These are phyloP conservation scores for Leccinellum rugosiceps DNA, from an alignment of 768 basidiomycete genomes.

Conservation along the genomic window DNA sequence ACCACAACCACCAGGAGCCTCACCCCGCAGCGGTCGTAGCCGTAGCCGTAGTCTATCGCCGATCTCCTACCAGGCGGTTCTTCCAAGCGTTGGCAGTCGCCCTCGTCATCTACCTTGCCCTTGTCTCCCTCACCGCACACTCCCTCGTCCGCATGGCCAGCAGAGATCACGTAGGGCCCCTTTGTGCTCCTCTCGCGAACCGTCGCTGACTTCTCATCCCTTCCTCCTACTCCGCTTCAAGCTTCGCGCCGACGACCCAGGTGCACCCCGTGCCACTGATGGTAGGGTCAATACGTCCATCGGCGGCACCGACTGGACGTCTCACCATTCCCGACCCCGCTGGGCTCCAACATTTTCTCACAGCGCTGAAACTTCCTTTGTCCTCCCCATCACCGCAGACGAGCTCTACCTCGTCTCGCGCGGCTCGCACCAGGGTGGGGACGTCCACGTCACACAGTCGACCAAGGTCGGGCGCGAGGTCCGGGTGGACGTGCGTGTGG, in stretches of 20 bases:
- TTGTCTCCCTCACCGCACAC: background rate
- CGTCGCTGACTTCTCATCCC: background rate
- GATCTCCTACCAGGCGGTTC: background rate
- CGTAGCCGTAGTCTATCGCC: background rate
- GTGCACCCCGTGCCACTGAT: background rate
- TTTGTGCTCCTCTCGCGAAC: background rate
- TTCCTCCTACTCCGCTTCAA: background rate
- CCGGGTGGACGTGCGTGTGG: conserved; percentile 28
- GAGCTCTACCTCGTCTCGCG: conserved; percentile 34
- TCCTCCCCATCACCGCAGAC: conserved; percentile 29
- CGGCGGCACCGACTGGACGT: conserved; percentile 12
- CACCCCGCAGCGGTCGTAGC: background rate
- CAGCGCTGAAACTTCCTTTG: conserved; percentile 24
- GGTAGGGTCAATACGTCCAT: background rate
- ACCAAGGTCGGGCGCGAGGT: conserved; percentile 9
- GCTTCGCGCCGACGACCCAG: background rate
- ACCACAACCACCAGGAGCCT: background rate
- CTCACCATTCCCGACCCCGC: conserved; percentile 4
- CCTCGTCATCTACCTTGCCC: background rate
- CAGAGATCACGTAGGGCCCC: background rate
- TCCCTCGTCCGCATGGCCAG: background rate
- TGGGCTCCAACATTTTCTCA: conserved; percentile 18
- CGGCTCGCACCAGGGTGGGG: conserved; percentile 27
- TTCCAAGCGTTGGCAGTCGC: background rate
- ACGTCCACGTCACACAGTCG: conserved; percentile 17